Conservation (phyloP, 129 eudicot genomes). For the Flaveria robusta region DNA sequence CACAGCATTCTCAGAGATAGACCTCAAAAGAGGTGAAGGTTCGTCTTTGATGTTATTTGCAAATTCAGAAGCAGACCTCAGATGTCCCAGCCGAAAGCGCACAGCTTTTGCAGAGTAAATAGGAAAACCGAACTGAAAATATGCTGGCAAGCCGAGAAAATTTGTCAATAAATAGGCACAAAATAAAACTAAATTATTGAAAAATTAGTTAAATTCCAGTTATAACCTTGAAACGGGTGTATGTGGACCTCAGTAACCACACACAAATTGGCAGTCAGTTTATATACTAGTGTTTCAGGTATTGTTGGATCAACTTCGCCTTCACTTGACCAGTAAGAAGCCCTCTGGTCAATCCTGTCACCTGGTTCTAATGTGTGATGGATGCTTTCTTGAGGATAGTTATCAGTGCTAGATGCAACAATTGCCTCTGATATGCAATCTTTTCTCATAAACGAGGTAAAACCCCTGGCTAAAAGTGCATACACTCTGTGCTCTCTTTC, state of each 20-base stretch:
- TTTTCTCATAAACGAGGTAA: slow-evolving; percentile 41
- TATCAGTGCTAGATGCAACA: slow-evolving; percentile 81
- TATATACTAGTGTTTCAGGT: slow-evolving; percentile 70
- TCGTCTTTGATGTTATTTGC: slow-evolving; percentile 37
- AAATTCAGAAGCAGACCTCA: slow-evolving; percentile 34
- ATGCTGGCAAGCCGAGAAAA: slow-evolving; percentile 48
- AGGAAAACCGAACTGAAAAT: slow-evolving; percentile 67
- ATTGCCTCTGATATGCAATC: slow-evolving; percentile 65
- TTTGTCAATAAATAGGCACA: slow-evolving; percentile 13
- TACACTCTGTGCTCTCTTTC: slow-evolving; percentile 56
- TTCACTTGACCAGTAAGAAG: slow-evolving; percentile 86
- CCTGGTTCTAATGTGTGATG: slow-evolving; percentile 61
- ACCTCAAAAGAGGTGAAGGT: slow-evolving; percentile 37
- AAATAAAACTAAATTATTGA: background rate
- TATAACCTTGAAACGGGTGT: slow-evolving; percentile 77
- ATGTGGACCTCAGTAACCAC: slow-evolving; percentile 69
- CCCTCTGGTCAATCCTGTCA: slow-evolving; percentile 54
- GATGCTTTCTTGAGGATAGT: slow-evolving; percentile 75
- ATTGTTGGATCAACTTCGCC: slow-evolving; percentile 56
- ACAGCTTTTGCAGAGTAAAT: slow-evolving; percentile 79
- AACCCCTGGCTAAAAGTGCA: slow-evolving; percentile 54
- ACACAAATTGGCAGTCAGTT: slow-evolving; percentile 55
- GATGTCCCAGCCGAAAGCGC: slow-evolving; percentile 64
- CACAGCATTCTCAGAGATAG: slow-evolving; percentile 48
- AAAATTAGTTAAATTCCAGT: slow-evolving; percentile 12